phyloP scores from a whole-genome alignment of 2,329 filamentous ascomycete genomes.

The Hypoxylon sp. region DNA sequence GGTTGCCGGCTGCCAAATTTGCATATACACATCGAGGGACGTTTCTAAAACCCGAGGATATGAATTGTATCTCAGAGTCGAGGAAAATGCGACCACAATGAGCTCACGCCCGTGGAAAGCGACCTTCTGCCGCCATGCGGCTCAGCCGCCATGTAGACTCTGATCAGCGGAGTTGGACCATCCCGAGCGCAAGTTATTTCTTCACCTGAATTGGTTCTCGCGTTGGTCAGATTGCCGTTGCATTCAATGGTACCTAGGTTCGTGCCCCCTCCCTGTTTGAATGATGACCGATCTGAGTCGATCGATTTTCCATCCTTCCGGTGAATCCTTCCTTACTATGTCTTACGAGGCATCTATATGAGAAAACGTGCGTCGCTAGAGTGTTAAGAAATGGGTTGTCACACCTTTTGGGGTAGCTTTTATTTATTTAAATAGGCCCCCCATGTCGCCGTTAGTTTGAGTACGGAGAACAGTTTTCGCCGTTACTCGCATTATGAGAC shows the following conservation, averaged over 20 bases:
- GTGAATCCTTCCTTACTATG: constrained; percentile 40
- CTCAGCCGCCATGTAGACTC: constrained; percentile 7
- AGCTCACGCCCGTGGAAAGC: constrained; percentile 2
- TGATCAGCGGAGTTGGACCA: constrained; percentile 10
- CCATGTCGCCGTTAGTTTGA: background rate
- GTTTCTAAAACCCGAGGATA: background rate
- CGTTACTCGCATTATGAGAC: constrained; percentile 10
- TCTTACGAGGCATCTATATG: constrained; percentile 4
- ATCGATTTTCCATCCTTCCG: constrained; percentile 38
- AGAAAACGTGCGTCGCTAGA: constrained; percentile 15
- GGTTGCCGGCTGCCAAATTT: background rate
- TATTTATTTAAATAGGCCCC: constrained; percentile 1
- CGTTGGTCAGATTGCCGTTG: constrained; percentile 18
- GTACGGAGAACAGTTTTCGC: background rate
- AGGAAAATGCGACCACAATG: background rate
- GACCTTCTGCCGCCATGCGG: constrained; percentile 22
- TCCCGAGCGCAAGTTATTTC: constrained; percentile 16
- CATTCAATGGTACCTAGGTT: constrained; percentile 6
- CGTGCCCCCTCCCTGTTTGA: background rate
- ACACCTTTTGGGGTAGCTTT: background rate
- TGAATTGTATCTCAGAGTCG: background rate
- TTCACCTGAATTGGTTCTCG: constrained; percentile 9
- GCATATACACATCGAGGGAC: background rate
- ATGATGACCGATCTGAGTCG: constrained; percentile 28
- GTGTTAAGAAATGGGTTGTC: constrained; percentile 11